phyloP scores from a whole-genome alignment of 495 filamentous ascomycete genomes.

The Bryoglossum gracile region DNA sequence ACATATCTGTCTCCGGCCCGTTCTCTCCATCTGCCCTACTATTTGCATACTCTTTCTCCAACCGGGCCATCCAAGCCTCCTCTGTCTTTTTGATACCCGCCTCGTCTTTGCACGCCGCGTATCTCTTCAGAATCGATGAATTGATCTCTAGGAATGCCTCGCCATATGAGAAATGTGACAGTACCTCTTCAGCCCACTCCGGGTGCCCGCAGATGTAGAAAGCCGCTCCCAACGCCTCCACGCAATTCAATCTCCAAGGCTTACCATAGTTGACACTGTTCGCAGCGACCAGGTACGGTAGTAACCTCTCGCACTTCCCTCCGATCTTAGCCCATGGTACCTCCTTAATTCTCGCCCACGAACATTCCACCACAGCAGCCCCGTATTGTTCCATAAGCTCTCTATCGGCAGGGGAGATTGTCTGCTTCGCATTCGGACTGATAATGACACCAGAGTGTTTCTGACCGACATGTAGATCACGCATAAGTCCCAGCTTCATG shows the following conservation, averaged over 20 bases:
- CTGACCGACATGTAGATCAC: constrained; percentile 85
- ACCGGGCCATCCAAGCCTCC: constrained; percentile 75
- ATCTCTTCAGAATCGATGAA: constrained; percentile 68
- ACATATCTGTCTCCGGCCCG: constrained; percentile 56
- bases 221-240: constrained; percentile 84
- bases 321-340: constrained; percentile 88
- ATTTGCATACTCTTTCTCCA: constrained; percentile 84
- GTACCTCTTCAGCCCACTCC: constrained; percentile 80
- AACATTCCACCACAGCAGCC: constrained; percentile 94
- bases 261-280: constrained; percentile 97
- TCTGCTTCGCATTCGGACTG: constrained; percentile 83
- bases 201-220: constrained; percentile 87
- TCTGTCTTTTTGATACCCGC: constrained; percentile 84
- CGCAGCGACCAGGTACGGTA: constrained; percentile 93
- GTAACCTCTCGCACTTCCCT: constrained; percentile 86
- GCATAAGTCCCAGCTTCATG: constrained; percentile 87
- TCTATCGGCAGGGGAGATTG: constrained; percentile 73
- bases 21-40: constrained; percentile 59
- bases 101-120: constrained; percentile 75
- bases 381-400: constrained; percentile 79
- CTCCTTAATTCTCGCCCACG: constrained; percentile 87
- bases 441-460: constrained; percentile 86
- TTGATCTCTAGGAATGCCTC: constrained; percentile 86
- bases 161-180: constrained; percentile 83
- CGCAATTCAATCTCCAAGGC: constrained; percentile 91